These are phyloP conservation scores for Acanthamoeba sp. DNA, from an alignment of 208 protist species.

Conservation along the genomic window DNA sequence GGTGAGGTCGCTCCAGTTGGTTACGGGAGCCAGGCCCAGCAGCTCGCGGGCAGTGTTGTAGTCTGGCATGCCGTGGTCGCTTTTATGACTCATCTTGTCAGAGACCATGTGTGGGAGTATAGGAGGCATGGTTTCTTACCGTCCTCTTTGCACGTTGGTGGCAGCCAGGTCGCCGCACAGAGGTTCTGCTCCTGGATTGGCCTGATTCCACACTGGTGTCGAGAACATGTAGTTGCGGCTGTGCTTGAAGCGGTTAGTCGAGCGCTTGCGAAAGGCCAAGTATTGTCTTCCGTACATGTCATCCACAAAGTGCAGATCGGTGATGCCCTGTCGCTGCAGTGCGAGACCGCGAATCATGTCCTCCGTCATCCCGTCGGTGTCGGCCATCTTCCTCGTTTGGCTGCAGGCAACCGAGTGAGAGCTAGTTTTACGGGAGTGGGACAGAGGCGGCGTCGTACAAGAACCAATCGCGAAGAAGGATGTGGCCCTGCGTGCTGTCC, in stretches of 20 bases:
- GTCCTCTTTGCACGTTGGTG: constrained; percentile 49
- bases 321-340: neutral
- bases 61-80: constrained; percentile 56
- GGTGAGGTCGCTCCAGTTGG: neutral
- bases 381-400: constrained; percentile 5
- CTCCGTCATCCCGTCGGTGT: neutral
- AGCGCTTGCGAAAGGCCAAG: too few species aligned
- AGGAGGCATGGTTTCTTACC: too few species aligned
- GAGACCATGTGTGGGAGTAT: too few species aligned
- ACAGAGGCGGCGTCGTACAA: constrained; percentile 73
- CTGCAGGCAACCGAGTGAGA: neutral
- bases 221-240: constrained; percentile 67
- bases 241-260: neutral
- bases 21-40: neutral
- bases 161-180: constrained; percentile 49
- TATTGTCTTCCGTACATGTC: neutral
- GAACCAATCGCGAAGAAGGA: constrained; percentile 48
- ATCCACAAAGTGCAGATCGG: constrained; percentile 34
- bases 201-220: constrained; percentile 27
- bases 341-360: constrained; percentile 5
- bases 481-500: neutral
- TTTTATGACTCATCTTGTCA: too few species aligned
- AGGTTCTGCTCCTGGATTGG: neutral
- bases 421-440: neutral
- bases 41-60: neutral